Conservation (phyloP, 2,329 filamentous ascomycete species). For the Neonectria punicea region DNA sequence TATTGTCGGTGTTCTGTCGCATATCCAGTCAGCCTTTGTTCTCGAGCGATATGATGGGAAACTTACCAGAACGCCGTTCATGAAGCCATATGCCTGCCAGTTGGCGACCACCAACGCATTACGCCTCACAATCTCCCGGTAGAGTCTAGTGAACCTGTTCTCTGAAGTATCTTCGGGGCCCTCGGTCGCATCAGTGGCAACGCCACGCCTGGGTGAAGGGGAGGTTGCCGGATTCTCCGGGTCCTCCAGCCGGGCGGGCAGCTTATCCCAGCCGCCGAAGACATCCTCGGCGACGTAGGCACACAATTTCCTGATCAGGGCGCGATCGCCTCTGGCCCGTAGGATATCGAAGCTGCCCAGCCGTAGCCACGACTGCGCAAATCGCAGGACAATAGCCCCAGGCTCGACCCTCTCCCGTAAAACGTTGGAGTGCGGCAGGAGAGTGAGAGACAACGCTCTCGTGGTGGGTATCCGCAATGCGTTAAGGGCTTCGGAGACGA, state of each 20-base stretch:
- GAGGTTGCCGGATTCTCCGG: slow-evolving; percentile 59
- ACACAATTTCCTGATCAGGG: slow-evolving; percentile 76
- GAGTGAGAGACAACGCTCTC: slow-evolving; percentile 82
- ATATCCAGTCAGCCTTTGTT: slow-evolving; percentile 31
- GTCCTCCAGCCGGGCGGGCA: slow-evolving; percentile 71
- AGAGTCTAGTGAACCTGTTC: slow-evolving; percentile 88
- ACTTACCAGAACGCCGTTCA: slow-evolving; percentile 85
- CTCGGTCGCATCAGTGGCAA: slow-evolving; percentile 70
- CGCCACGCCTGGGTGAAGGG: slow-evolving; percentile 58
- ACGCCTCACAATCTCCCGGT: slow-evolving; percentile 84
- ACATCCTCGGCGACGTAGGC: slow-evolving; percentile 90
- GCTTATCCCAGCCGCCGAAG: slow-evolving; percentile 85
- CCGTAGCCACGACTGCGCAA: slow-evolving; percentile 90
- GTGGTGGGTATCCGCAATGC: slow-evolving; percentile 88
- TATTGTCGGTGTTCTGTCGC: slow-evolving; percentile 88
- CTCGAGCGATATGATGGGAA: neutral
- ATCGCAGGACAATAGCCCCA: slow-evolving; percentile 90
- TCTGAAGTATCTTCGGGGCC: slow-evolving; percentile 75
- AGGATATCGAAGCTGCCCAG: slow-evolving; percentile 98
- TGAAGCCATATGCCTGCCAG: slow-evolving; percentile 99
- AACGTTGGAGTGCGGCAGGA: slow-evolving; percentile 78
- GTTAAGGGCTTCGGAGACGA: slow-evolving; percentile 90
- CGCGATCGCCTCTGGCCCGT: slow-evolving; percentile 81
- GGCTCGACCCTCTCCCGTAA: slow-evolving; percentile 84
- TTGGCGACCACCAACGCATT: slow-evolving; percentile 90